phyloP scores from a whole-genome alignment of 305 asterid genomes.

The Lippia alba region DNA sequence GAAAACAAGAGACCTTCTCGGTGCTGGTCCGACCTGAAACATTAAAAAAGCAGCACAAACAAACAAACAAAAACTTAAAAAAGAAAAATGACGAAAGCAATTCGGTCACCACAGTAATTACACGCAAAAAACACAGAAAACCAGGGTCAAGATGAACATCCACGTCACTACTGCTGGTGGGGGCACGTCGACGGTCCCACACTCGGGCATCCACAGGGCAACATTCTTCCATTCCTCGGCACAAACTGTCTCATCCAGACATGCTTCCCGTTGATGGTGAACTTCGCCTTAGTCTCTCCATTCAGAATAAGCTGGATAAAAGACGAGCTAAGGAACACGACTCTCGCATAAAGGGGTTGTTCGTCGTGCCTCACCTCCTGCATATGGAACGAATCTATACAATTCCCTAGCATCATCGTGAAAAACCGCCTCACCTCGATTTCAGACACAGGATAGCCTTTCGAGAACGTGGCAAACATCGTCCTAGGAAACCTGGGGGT shows the following conservation, averaged over 20 bases:
- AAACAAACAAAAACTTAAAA: background rate
- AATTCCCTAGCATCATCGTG: constrained; percentile 36
- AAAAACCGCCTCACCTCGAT: constrained; percentile 45
- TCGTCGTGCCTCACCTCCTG: constrained; percentile 45
- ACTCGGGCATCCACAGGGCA: constrained; percentile 24
- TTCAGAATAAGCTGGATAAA: constrained; percentile 37
- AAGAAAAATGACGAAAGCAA: background rate
- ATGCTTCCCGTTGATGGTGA: constrained; percentile 54
- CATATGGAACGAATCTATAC: constrained; percentile 51
- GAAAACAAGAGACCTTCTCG: background rate
- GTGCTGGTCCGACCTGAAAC: background rate
- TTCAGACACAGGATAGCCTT: constrained; percentile 50
- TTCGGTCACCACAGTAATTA: background rate
- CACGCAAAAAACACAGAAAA: background rate
- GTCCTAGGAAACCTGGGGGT: constrained; percentile 38
- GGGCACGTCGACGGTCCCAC: constrained; percentile 17
- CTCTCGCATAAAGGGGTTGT: constrained; percentile 54
- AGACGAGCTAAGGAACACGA: constrained; percentile 34
- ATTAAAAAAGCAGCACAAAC: constrained; percentile 4
- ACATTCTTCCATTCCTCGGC: constrained; percentile 28
- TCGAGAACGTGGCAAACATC: constrained; percentile 60
- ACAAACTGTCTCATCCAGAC: constrained; percentile 54
- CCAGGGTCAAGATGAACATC: background rate
- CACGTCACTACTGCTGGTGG: constrained; percentile 6
- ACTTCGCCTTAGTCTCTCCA: constrained; percentile 47